These are phyloP conservation scores for Sclerotinia glacialis DNA, from an alignment of 2,329 filamentous ascomycete species.

Conservation along the genomic window DNA sequence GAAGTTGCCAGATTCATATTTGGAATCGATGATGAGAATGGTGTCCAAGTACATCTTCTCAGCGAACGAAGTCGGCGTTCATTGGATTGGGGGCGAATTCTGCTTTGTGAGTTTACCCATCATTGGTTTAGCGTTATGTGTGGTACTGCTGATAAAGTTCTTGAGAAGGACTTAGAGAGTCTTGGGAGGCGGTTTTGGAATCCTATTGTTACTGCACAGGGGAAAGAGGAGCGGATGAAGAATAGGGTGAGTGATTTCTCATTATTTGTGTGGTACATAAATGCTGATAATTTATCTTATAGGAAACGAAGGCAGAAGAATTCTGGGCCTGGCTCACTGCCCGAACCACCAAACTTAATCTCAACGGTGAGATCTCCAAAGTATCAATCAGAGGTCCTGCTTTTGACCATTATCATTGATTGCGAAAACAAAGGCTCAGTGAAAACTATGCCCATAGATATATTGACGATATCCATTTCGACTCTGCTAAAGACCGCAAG, in stretches of 20 bases:
- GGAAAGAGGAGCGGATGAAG: not conserved
- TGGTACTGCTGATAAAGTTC: not conserved
- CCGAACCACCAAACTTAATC: not conserved
- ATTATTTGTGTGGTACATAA: no score
- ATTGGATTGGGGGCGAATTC: not conserved
- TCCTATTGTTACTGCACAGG: not conserved
- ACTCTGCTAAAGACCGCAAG: not conserved
- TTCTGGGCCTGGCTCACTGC: not conserved
- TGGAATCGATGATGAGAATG: not conserved
- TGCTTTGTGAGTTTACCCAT: not conserved
- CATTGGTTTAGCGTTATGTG: not conserved
- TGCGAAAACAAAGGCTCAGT: not conserved
- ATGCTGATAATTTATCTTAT: not conserved
- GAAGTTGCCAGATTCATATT: not conserved
- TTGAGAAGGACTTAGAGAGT: not conserved
- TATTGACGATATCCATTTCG: not conserved
- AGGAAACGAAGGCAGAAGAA: not conserved
- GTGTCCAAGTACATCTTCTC: not conserved
- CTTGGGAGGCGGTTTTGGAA: not conserved
- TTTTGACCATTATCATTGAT: not conserved
- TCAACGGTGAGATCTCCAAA: not conserved
- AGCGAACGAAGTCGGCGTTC: not conserved
- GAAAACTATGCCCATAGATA: not conserved
- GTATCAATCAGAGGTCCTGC: not conserved
- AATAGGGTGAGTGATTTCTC: not conserved